Base-by-base conservation (phyloP, 352 stramenopile species). In the Phytophthora niederhauseri region DNA sequence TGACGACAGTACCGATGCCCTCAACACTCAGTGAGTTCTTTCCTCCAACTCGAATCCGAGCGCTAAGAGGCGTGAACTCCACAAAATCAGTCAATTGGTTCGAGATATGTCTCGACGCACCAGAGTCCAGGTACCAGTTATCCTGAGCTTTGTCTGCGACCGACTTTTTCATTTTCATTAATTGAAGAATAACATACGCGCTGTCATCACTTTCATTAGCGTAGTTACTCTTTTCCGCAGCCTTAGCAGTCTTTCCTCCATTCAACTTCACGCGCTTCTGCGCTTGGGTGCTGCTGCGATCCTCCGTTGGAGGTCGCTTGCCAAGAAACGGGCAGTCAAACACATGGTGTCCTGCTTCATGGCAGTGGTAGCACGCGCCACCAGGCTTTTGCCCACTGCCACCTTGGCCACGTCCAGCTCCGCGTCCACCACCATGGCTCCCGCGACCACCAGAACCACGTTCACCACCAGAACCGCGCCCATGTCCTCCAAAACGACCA, bases 321-420 rank as follows among this genome's bases (percentile, higher is more conserved):
- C 60, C 50, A 5, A 60, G 38, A 36, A 54, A 45, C 2, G 60
- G 60, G 34, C 60, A 61, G 9, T 65, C 31, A 36, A 14, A 20
- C 43, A 50, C 46, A 22, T 51, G 46, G 30, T 63, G 56, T 0
- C 20, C 41, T n/a, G n/a, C 15, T 5, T 65, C 28, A 26, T 57
- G 19, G 19, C 45, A 65, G 26, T 65, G 58, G 24, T 31, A 58
- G 9, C 58, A 65, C 5, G 19, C 46, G 34, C 26, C 57, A 48
- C 58, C 31, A 28, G 55, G 30, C 4, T 59, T 26, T 9, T 49
- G 8, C 2, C 12, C 31, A 19, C 31, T 20, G 17, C 17, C 26
- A 14, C 19, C 9, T 38, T 36, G 38, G 17, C 11, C 24, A 52
- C 22, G 43, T 56, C 46, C 57, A 31, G 9, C n/a, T 15, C n/a